A percentile compares a stretch with the other conserved stretches of the same genome.
Conservation (phyloP, 169 alveolate genomes). For the Haemoproteus tartakovskyi region DNA sequence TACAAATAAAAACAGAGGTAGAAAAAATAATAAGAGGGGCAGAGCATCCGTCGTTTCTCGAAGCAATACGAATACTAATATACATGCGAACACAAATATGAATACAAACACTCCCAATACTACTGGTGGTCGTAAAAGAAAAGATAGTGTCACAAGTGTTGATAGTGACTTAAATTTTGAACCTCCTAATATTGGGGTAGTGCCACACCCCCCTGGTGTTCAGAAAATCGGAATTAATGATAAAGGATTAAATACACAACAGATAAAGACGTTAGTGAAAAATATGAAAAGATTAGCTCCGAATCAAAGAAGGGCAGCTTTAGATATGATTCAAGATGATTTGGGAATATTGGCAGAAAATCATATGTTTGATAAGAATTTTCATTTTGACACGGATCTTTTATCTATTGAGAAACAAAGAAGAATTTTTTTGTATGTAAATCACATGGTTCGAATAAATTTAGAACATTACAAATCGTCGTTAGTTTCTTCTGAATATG, state of each 20-base stretch:
- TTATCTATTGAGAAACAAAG: slow-evolving; percentile 83
- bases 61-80: background rate
- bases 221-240: slow-evolving; percentile 79
- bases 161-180: slow-evolving; percentile 33
- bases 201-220: slow-evolving; percentile 82
- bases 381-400: slow-evolving; percentile 80
- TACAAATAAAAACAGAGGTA: background rate
- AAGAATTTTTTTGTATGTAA: slow-evolving; percentile 78
- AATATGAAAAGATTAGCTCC: slow-evolving; percentile 81
- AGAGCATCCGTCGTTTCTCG: background rate
- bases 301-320: slow-evolving; percentile 83
- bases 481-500: slow-evolving; percentile 21
- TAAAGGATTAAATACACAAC: slow-evolving; percentile 77
- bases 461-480: slow-evolving; percentile 70
- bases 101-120: too few species aligned
- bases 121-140: too few species aligned
- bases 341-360: slow-evolving; percentile 83
- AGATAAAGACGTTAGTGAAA: slow-evolving; percentile 72
- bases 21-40: background rate
- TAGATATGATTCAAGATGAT: slow-evolving; percentile 85
- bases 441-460: slow-evolving; percentile 81
- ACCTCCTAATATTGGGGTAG: slow-evolving; percentile 77
- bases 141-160: background rate
- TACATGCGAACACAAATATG: too few species aligned
- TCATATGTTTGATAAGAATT: slow-evolving; percentile 75